These are phyloP conservation scores for Noccaea caerulescens DNA, from an alignment of 345 rosid species.

Conservation along the genomic window DNA sequence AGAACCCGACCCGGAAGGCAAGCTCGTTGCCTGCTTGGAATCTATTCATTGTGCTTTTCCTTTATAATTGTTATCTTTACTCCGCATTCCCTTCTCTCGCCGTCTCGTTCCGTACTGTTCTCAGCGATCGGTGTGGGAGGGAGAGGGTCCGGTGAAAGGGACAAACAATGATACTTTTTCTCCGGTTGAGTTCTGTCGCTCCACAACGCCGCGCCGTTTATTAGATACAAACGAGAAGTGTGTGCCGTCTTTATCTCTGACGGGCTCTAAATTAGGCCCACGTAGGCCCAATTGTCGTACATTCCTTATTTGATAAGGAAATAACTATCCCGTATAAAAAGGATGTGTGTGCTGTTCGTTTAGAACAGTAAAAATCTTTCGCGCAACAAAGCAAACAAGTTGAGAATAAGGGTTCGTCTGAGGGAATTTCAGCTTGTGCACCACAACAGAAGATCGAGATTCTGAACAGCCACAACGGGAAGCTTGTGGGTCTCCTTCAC, in stretches of 20 bases:
- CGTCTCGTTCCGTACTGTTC: constrained; percentile 2
- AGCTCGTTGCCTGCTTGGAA: constrained; percentile 71
- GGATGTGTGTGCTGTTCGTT: background rate
- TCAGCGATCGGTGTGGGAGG: constrained; percentile 24
- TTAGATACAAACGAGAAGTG: background rate
- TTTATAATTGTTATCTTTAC: background rate
- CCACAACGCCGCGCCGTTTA: constrained; percentile 17
- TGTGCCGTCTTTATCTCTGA: constrained; percentile 6
- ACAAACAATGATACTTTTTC: background rate
- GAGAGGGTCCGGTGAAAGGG: constrained; percentile 19
- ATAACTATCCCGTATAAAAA: background rate
- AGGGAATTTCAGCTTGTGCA: background rate
- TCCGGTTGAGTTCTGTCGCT: constrained; percentile 18
- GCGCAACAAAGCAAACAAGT: background rate
- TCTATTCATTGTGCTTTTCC: constrained; percentile 54
- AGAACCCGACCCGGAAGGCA: constrained; percentile 82
- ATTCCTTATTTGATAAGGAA: background rate
- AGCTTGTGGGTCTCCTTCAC: background rate
- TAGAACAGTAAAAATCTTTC: too few relatives aligned
- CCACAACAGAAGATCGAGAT: background rate
- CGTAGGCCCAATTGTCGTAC: background rate
- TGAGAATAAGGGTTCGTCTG: background rate
- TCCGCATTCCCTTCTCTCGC: constrained; percentile 27
- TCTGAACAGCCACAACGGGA: background rate
- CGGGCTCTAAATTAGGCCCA: constrained; percentile 5